Evolutionary conservation across 2,329 filamentous ascomycete species (phyloP).

Genomic region (Helotiales sp.): DNA sequence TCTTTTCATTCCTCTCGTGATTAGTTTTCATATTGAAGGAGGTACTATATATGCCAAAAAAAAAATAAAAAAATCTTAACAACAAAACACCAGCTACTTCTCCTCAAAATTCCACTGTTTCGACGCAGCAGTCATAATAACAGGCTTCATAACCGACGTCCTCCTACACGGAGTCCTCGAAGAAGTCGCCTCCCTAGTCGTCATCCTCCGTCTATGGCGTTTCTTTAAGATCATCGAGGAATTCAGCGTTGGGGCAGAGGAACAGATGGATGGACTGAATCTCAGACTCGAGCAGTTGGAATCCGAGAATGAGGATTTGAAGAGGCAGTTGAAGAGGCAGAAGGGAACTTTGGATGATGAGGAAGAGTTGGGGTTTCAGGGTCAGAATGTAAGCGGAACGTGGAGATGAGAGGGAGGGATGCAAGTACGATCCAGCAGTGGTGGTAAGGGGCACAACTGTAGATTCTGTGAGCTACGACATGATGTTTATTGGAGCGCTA

Average conservation of each 20-base stretch:
- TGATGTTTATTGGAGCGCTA: background rate
- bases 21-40: too few species aligned
- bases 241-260: slow-evolving; percentile 60
- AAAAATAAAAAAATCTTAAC: background rate
- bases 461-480: background rate
- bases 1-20: background rate
- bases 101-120: slow-evolving; percentile 61
- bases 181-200: slow-evolving; percentile 65
- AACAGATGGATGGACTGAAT: slow-evolving; percentile 60
- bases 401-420: background rate
- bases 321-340: slow-evolving; percentile 37
- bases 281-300: slow-evolving; percentile 52
- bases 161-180: slow-evolving; percentile 58
- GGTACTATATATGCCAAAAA: background rate
- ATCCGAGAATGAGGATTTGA: slow-evolving; percentile 50
- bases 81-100: slow-evolving; percentile 49
- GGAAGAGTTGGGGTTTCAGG: slow-evolving; percentile 7
- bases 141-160: slow-evolving; percentile 62
- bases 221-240: slow-evolving; percentile 73
- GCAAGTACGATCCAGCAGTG: background rate
- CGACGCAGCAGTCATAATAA: slow-evolving; percentile 62
- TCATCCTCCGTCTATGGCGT: slow-evolving; percentile 66
- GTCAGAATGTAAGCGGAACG: background rate
- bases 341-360: slow-evolving; percentile 23
- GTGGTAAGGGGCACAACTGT: background rate